A percentile compares a stretch with the other conserved stretches of the same genome.
Evolutionary conservation across 1,284 basidiomycete species (phyloP).

Genomic region (Pisolithus thermaeus): DNA sequence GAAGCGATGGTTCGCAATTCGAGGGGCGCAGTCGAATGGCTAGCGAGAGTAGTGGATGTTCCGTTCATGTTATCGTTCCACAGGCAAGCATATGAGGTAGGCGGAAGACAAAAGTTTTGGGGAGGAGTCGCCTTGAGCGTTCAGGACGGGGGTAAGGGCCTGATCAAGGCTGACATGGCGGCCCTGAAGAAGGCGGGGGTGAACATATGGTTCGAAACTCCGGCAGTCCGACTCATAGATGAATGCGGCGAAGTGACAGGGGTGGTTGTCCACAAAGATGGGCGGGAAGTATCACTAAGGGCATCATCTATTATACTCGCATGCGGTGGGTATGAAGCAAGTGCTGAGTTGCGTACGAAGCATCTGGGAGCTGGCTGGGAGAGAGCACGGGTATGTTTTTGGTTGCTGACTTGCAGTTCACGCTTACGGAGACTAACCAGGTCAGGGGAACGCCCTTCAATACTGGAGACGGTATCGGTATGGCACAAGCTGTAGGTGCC

Average conservation of each 20-base stretch:
- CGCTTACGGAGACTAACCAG: conserved; percentile 27
- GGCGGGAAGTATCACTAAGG: conserved; percentile 31
- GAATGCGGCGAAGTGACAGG: conserved; percentile 39
- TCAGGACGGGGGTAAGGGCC: conserved; percentile 58
- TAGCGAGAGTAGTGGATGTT: conserved; percentile 42
- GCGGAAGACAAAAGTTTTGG: conserved; percentile 61
- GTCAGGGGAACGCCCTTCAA: conserved; percentile 67
- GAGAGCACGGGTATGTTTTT: conserved; percentile 42
- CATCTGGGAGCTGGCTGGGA: conserved; percentile 53
- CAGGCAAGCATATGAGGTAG: conserved; percentile 59
- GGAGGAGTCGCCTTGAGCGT: conserved; percentile 59
- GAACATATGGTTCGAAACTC: conserved; percentile 50
- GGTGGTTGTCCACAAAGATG: conserved; percentile 37
- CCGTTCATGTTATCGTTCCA: conserved; percentile 57
- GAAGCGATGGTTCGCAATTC: conserved; percentile 49
- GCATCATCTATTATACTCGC: conserved; percentile 50
- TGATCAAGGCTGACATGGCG: conserved; percentile 52
- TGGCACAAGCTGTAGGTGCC: conserved; percentile 51
- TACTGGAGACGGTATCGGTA: conserved; percentile 52
- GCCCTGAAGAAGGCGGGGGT: conserved; percentile 47
- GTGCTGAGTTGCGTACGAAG: conserved; percentile 40
- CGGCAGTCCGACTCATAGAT: conserved; percentile 39
- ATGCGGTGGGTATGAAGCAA: conserved; percentile 62
- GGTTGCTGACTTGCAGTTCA: background rate
- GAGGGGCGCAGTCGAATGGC: conserved; percentile 51